Conservation (phyloP, 106 monocot genomes). For the Agapanthus africanus region DNA sequence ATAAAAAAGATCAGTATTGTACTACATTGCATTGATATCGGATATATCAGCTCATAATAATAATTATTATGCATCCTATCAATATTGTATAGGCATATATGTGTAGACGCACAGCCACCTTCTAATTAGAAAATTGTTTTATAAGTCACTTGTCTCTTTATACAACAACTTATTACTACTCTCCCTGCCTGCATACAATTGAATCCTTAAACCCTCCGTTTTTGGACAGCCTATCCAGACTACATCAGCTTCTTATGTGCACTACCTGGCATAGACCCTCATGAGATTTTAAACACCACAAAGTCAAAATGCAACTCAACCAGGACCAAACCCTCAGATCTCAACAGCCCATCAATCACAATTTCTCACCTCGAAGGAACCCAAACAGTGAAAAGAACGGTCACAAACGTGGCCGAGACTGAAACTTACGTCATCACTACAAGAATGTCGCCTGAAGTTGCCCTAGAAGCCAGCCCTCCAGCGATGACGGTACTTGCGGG, state of each 20-base stretch:
- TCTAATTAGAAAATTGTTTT: too few relatives aligned
- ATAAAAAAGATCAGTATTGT: too few relatives aligned
- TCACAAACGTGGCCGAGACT: conserved; percentile 60
- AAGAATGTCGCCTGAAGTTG: conserved; percentile 87
- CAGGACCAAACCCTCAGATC: conserved; percentile 47
- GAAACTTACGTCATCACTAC: conserved; percentile 76
- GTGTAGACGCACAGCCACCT: too few relatives aligned
- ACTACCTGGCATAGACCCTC: conserved; percentile 47
- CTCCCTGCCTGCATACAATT: neutral
- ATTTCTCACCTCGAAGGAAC: conserved; percentile 75
- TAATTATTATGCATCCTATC: too few relatives aligned
- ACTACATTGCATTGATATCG: too few relatives aligned
- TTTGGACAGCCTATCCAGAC: conserved; percentile 57
- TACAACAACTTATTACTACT: neutral
- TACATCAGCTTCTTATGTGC: conserved; percentile 87
- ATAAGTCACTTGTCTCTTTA: neutral
- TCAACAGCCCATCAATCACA: conserved; percentile 76
- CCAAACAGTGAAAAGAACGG: conserved; percentile 47
- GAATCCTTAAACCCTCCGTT: neutral
- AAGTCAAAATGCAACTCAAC: conserved; percentile 46
- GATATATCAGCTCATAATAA: neutral
- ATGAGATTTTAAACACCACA: conserved; percentile 62
- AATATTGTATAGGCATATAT: too few relatives aligned
- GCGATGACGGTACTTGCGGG: conserved; percentile 71
- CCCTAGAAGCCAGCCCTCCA: conserved; percentile 64